Evolutionary conservation across 2,329 filamentous ascomycete genomes (phyloP), one percentile per base, ranked within the genome.

Genomic region (Nakataea oryzae): DNA sequence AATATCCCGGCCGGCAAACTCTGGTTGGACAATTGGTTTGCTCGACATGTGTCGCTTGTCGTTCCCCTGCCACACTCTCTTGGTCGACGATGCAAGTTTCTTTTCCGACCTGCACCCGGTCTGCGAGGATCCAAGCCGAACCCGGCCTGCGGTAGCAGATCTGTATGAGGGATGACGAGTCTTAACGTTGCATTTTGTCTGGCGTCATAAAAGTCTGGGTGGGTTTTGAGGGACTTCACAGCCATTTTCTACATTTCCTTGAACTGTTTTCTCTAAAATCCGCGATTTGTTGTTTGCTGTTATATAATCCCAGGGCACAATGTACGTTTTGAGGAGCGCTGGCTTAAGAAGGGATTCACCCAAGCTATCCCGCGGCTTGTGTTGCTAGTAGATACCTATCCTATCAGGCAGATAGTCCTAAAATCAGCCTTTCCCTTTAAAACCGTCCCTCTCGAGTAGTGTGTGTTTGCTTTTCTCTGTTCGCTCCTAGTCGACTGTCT

Each of bases 121-220:
- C 75, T 75, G 74, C 70, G 72, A 75, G 71, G 73, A 76, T 73
- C 74, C 72, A 32, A n/a, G 29, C 56, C 29, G 29, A 29, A n/a
- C 27, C 29, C 56, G 26, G 66, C 70, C 67, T 68, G 65, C 71
- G 71, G 71, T 73, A 75, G 74, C 73, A 74, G 73, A 73, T 67
- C 65, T 68, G 70, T 70, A 68, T 64, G 75, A 70, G 77, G 77
- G 74, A 81, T 80, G 79, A 80, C 73, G 76, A 78, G 75, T 75
- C 74, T 77, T 32, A 58, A 71, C 73, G 76, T 78, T 80, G 79
- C 78, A 79, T 80, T 69, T 71, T 72, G 70, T 71, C 63, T 63
- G 78, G 79, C 79, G 79, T 78, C 75, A 65, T 66, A 72, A 74
- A 77, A 72, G 58, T 59, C 54, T 56, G 17, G 57, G 24, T 59